Conservation (phyloP, 1,284 basidiomycete genomes). For the Exobasidium cylindrosporum region DNA sequence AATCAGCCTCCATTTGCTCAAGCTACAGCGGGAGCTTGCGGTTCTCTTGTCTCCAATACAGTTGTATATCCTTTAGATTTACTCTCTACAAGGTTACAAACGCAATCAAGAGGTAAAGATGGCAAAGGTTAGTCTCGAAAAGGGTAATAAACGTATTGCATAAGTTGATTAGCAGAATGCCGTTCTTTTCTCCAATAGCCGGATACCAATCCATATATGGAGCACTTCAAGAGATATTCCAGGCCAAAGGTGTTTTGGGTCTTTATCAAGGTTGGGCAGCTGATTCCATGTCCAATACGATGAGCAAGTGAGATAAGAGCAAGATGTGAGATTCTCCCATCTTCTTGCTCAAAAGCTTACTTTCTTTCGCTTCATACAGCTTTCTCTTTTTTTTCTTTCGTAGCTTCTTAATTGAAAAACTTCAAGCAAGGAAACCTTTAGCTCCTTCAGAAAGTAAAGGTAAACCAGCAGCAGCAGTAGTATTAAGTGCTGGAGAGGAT, state of each 20-base stretch:
- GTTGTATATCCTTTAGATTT: conserved; percentile 60
- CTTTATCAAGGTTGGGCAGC: conserved; percentile 55
- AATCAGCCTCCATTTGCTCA: conserved; percentile 57
- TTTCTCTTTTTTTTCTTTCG: conserved; percentile 49
- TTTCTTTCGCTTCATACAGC: conserved; percentile 10
- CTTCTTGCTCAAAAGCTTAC: conserved; percentile 21
- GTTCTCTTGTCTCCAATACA: conserved; percentile 57
- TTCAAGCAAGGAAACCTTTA: conserved; percentile 10
- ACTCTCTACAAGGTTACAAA: conserved; percentile 57
- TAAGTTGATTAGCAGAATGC: too few relatives aligned
- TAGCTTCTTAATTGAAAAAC: conserved; percentile 31
- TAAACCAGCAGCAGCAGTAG: conserved; percentile 14
- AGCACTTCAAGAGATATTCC: conserved; percentile 32
- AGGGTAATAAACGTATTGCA: neutral
- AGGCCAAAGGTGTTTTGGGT: conserved; percentile 32
- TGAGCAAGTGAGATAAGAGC: conserved; percentile 39
- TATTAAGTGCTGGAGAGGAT: conserved; percentile 55
- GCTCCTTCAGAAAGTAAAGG: neutral
- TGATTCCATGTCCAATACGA: conserved; percentile 57
- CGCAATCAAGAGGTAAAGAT: conserved; percentile 17
- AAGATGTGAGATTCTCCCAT: conserved; percentile 56
- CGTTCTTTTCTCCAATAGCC: neutral
- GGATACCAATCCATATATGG: conserved; percentile 20
- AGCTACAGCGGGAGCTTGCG: conserved; percentile 57
- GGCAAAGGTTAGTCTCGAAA: conserved; percentile 11